phyloP scores from a whole-genome alignment of 2,329 filamentous ascomycete species.

The Pseudogymnoascus sp. region DNA sequence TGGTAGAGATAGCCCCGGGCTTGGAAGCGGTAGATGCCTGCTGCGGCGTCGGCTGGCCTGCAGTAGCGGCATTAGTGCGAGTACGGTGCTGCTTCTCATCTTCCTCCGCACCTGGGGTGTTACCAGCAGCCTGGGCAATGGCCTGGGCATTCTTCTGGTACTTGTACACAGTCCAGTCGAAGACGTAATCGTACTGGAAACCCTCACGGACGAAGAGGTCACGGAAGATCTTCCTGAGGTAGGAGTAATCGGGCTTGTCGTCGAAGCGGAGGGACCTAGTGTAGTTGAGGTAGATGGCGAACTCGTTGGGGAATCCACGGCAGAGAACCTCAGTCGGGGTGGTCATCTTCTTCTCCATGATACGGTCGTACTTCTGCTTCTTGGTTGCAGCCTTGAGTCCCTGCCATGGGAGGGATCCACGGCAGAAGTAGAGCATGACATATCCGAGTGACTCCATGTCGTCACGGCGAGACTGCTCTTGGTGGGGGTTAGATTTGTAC shows the following conservation, averaged over 20 bases:
- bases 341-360: slow-evolving; percentile 99
- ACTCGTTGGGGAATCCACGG: slow-evolving; percentile 98
- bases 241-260: slow-evolving; percentile 99
- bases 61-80: slow-evolving; percentile 57
- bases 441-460: slow-evolving; percentile 99
- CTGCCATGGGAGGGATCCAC: slow-evolving; percentile 97
- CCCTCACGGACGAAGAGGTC: slow-evolving; percentile 97
- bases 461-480: slow-evolving; percentile 95
- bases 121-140: slow-evolving; percentile 72
- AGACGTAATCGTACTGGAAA: slow-evolving; percentile 99
- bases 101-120: slow-evolving; percentile 57
- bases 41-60: slow-evolving; percentile 46
- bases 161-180: slow-evolving; percentile 99
- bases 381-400: slow-evolving; percentile 96
- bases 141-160: slow-evolving; percentile 99
- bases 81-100: slow-evolving; percentile 68
- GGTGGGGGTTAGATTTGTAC: slow-evolving; percentile 22
- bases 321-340: slow-evolving; percentile 97
- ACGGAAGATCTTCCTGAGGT: slow-evolving; percentile 99
- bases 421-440: slow-evolving; percentile 99
- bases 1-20: slow-evolving; percentile 64
- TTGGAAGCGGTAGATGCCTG: slow-evolving; percentile 51
- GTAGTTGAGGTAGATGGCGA: slow-evolving; percentile 99
- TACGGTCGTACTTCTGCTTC: slow-evolving; percentile 99
- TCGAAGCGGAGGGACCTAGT: slow-evolving; percentile 97